Conservation (phyloP, 148 eudicot species). For the Dysphania ambrosioides region DNA sequence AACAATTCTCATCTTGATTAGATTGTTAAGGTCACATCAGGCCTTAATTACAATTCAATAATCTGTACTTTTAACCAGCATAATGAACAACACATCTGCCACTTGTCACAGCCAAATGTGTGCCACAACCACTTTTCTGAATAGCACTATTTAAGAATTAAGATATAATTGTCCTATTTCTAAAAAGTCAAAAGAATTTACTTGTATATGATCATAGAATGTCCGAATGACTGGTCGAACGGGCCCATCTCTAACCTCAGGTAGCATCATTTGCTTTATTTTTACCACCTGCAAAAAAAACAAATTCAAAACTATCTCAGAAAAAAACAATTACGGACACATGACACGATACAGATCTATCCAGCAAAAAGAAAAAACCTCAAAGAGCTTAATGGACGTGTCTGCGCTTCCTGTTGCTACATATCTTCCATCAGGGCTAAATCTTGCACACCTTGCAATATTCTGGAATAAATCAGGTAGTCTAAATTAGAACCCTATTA, state of each 20-base stretch:
- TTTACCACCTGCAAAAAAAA: conserved; percentile 49
- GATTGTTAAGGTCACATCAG: not conserved
- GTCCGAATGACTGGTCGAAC: conserved; percentile 74
- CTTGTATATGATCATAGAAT: conserved; percentile 81
- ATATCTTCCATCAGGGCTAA: conserved; percentile 85
- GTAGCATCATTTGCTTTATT: conserved; percentile 78
- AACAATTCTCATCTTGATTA: not conserved
- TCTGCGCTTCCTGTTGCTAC: conserved; percentile 92
- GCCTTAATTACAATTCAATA: not conserved
- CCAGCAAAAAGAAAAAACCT: conserved; percentile 35
- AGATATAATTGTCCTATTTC: not conserved
- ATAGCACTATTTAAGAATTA: not conserved
- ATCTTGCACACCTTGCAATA: conserved; percentile 82
- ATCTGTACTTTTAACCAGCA: not conserved
- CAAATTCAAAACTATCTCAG: not conserved
- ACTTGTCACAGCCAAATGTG: not conserved
- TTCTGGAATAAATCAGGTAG: conserved; percentile 40
- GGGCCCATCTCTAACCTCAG: conserved; percentile 71
- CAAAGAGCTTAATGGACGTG: conserved; percentile 80
- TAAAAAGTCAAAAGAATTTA: conserved; percentile 23
- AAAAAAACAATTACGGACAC: not conserved
- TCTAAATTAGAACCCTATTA: conserved; percentile 6
- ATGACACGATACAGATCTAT: not conserved
- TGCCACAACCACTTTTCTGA: not conserved
- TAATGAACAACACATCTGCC: not conserved